Percentiles rank a stretch among this genome's conserved stretches.
These are phyloP conservation scores for Yamadazyma scolyti DNA, from an alignment of 805 yeast species.

Conservation along the genomic window DNA sequence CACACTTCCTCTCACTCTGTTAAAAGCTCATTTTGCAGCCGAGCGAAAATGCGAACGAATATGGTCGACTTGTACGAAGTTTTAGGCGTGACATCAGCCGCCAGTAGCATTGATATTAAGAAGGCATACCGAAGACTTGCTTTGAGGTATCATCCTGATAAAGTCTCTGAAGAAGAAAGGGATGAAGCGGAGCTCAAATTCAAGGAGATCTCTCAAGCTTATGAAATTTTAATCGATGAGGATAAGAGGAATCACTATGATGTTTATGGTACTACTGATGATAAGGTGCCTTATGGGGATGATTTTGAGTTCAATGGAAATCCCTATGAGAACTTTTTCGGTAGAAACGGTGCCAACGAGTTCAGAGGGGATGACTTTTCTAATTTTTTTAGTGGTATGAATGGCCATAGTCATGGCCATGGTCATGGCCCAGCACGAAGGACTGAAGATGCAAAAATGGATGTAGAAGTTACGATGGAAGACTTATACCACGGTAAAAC, in stretches of 20 bases:
- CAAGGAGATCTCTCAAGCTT: conserved; percentile 83
- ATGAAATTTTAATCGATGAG: conserved; percentile 76
- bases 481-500: conserved; percentile 81
- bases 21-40: neutral
- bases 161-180: conserved; percentile 64
- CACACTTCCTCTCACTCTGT: neutral
- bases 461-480: conserved; percentile 61
- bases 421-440: conserved; percentile 18
- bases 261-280: conserved; percentile 44
- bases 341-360: conserved; percentile 35
- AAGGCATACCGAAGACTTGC: conserved; percentile 65
- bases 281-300: conserved; percentile 15
- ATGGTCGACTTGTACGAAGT: conserved; percentile 38
- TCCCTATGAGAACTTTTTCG: conserved; percentile 20
- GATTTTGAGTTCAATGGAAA: conserved; percentile 26
- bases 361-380: conserved; percentile 75
- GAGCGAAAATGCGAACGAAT: too few species aligned
- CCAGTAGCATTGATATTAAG: conserved; percentile 55
- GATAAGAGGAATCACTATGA: conserved; percentile 58
- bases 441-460: conserved; percentile 68
- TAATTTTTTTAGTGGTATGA: conserved; percentile 56
- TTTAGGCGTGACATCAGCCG: conserved; percentile 37
- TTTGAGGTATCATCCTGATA: conserved; percentile 71
- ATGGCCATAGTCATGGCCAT: conserved; percentile 15
- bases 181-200: conserved; percentile 72